Evolutionary conservation across 2,329 filamentous ascomycete species (phyloP).

Genomic region (Nannizziopsis barbatae): DNA sequence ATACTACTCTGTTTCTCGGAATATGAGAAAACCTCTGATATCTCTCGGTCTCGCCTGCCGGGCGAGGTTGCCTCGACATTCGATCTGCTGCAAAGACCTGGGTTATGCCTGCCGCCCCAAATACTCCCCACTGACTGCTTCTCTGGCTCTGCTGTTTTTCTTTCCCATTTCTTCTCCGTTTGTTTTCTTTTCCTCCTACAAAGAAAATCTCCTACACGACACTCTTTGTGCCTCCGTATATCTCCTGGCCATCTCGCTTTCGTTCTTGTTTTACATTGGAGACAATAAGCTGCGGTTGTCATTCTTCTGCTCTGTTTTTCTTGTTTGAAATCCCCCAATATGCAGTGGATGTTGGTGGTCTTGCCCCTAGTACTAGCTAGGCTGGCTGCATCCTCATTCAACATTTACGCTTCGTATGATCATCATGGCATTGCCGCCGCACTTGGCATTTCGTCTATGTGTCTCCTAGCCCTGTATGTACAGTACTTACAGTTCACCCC

Average conservation of each 20-base stretch:
- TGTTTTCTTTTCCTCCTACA: background rate
- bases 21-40: too few species aligned
- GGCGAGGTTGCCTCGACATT: too few species aligned
- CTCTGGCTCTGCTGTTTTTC: background rate
- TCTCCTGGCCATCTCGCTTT: background rate
- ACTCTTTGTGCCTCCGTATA: background rate
- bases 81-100: too few species aligned
- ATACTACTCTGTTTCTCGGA: too few species aligned
- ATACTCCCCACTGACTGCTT: background rate
- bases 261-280: background rate
- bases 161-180: background rate
- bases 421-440: constrained; percentile 10
- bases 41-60: too few species aligned
- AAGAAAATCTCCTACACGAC: too few species aligned
- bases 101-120: background rate
- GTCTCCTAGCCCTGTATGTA: constrained; percentile 15
- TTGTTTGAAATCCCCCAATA: background rate
- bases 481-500: background rate
- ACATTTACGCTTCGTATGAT: constrained; percentile 16
- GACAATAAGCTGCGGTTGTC: background rate
- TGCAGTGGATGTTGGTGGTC: constrained; percentile 3
- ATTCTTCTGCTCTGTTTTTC: background rate
- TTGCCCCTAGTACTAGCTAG: constrained; percentile 6
- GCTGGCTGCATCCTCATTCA: constrained; percentile 12
- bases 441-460: constrained; percentile 13